Evolutionary conservation across 345 rosid genomes (phyloP).

Genomic region (Gossypium ekmanianum): DNA sequence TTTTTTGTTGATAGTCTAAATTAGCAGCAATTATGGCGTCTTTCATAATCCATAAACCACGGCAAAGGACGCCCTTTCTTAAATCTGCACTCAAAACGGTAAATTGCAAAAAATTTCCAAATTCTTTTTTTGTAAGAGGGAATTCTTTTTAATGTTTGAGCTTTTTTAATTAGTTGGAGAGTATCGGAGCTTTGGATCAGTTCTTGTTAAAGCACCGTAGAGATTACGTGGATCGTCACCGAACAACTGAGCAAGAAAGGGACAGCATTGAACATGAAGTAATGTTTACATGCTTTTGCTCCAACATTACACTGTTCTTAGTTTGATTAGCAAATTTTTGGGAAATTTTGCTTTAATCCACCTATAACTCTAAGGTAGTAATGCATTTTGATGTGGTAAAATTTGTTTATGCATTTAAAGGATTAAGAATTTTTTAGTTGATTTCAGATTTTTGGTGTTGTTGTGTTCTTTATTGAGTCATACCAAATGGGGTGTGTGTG

Average conservation of each 20-base stretch:
- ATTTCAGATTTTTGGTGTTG: not conserved
- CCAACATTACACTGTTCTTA: not conserved
- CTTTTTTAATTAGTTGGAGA: conserved; percentile 45
- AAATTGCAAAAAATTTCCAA: not conserved
- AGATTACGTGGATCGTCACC: conserved; percentile 79
- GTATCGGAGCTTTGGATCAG: conserved; percentile 67
- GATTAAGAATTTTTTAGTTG: not conserved
- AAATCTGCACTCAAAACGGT: conserved; percentile 75
- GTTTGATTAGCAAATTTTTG: not conserved
- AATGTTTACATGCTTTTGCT: not conserved
- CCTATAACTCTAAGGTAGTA: not conserved
- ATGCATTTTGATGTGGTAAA: not conserved
- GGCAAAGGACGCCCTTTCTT: conserved; percentile 56
- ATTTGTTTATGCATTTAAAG: not conserved
- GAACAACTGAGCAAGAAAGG: conserved; percentile 78
- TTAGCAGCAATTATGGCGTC: conserved; percentile 75
- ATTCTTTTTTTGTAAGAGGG: not conserved
- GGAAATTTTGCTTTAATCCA: not conserved
- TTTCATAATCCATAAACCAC: conserved; percentile 72
- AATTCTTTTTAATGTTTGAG: not conserved
- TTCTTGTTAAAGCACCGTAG: conserved; percentile 74
- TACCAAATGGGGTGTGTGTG: not conserved
- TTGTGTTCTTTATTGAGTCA: not conserved
- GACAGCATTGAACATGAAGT: conserved; percentile 96
- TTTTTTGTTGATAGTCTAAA: conserved; percentile 43